A percentile compares a stretch with the other conserved stretches of the same genome.
phyloP scores from a whole-genome alignment of 148 eudicot species.

The Rhododendron ovatum region DNA sequence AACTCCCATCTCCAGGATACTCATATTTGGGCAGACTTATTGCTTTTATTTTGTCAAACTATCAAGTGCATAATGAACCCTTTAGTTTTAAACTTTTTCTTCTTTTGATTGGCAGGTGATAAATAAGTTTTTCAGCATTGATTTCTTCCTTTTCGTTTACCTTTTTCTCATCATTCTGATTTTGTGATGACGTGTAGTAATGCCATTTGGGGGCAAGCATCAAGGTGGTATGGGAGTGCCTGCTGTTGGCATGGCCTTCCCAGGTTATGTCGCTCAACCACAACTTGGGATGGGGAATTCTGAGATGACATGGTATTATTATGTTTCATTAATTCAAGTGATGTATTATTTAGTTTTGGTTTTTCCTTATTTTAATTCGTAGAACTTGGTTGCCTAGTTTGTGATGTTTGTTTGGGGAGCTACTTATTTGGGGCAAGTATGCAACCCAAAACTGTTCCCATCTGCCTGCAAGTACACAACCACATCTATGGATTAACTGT shows the following conservation, averaged over 20 bases:
- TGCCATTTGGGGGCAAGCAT: conserved; percentile 90
- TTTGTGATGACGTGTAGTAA: conserved; percentile 41
- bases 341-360: background rate
- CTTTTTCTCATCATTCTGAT: conserved; percentile 1
- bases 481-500: background rate
- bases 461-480: background rate
- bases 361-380: background rate
- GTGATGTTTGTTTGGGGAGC: background rate
- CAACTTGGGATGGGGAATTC: conserved; percentile 71
- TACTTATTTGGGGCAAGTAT: background rate
- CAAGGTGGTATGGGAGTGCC: conserved; percentile 90
- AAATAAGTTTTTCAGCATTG: background rate
- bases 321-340: background rate
- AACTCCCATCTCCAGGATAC: background rate
- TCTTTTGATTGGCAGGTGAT: background rate
- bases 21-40: background rate
- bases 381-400: background rate
- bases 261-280: conserved; percentile 90
- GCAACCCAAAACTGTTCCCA: background rate
- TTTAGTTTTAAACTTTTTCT: background rate
- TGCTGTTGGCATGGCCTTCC: conserved; percentile 98
- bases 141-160: background rate
- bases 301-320: conserved; percentile 88
- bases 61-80: background rate
- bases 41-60: background rate